A percentile compares a stretch with the other conserved stretches of the same genome.
These are phyloP conservation scores for Hordeum marinum DNA, from an alignment of 176 grass and related monocot genomes.

Conservation along the genomic window DNA sequence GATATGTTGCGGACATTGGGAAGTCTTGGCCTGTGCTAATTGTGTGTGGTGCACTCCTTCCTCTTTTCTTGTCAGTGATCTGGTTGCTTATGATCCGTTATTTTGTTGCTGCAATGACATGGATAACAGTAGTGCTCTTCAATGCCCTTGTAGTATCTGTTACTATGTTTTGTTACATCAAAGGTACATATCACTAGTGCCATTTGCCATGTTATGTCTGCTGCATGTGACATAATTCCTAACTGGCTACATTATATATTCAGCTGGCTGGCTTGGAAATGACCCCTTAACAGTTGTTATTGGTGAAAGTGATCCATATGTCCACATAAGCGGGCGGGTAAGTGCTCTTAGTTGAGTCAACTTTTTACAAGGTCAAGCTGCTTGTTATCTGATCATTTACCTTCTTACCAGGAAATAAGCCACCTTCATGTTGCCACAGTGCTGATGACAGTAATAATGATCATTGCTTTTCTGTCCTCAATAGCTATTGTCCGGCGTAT, in stretches of 20 bases:
- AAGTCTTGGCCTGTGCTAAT: constrained; percentile 97
- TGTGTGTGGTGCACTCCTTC: constrained; percentile 94
- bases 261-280: constrained; percentile 93
- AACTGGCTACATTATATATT: constrained; percentile 28
- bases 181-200: constrained; percentile 46
- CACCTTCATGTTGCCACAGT: constrained; percentile 72
- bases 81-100: constrained; percentile 98
- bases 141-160: constrained; percentile 90
- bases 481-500: constrained; percentile 87
- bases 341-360: not conserved
- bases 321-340: constrained; percentile 78
- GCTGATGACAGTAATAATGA: constrained; percentile 90
- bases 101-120: constrained; percentile 94
- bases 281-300: constrained; percentile 95
- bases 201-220: not conserved
- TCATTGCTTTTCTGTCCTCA: constrained; percentile 81
- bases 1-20: constrained; percentile 93
- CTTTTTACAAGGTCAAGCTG: constrained; percentile 6
- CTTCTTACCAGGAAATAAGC: constrained; percentile 67
- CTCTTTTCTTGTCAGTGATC: constrained; percentile 76
- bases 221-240: not conserved
- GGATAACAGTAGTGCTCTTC: constrained; percentile 94
- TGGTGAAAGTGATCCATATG: constrained; percentile 86
- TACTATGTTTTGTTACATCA: constrained; percentile 93
- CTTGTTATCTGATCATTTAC: constrained; percentile 25